Base-by-base conservation (phyloP, 1,284 basidiomycete genomes). In the Ustilago nuda region DNA sequence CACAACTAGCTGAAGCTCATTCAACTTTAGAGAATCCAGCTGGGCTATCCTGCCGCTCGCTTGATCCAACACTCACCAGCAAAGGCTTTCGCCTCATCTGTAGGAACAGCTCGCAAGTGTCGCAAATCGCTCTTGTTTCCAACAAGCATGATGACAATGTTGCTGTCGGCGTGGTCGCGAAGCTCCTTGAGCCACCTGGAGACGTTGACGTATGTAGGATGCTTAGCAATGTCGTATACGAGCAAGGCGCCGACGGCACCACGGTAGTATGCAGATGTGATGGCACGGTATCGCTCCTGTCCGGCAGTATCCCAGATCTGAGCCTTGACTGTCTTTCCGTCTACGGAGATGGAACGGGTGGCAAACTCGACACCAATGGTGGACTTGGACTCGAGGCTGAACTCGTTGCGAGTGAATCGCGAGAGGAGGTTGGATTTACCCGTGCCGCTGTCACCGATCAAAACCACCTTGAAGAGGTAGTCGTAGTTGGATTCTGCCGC, bases 361-460 rank as follows among this genome's bases (percentile, higher is more conserved):
- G 96, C 96, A 86, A 99, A 99, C 88, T 99, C 97, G 83, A 99
- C 97, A 68, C 96, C 96, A 87, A 99, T 99, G 27, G 96, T 99
- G 54, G 78, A 81, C 76, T 98, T 98, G 71, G 94, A 95, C 86
- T 99, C 96, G 84, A 97, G 90, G 89, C 96, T 97, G 91, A 99
- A 99, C 88, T 98, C 96, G 87, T 98, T 98, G 80, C 96, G 91
- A 78, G 96, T 99, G 91, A 99, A 99, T 58, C 84, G 79, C 55
- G 81, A 83, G 56, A 85, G 82, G 30, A 85, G 74, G 76, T 84
- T 90, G 88, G 89, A 98, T 91, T 99, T 99, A 87, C 96, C 96
- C 86, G 98, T 96, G 82, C 96, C 97, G 79, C 94, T 97, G 88
- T 99, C 96, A 86, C 97, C 96, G 89, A 98, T 98, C 80, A 98